A percentile compares a stretch with the other conserved stretches of the same genome.
These are phyloP conservation scores for Sistotremastrum niveocremeum DNA, from an alignment of 768 basidiomycete genomes.

Conservation along the genomic window DNA sequence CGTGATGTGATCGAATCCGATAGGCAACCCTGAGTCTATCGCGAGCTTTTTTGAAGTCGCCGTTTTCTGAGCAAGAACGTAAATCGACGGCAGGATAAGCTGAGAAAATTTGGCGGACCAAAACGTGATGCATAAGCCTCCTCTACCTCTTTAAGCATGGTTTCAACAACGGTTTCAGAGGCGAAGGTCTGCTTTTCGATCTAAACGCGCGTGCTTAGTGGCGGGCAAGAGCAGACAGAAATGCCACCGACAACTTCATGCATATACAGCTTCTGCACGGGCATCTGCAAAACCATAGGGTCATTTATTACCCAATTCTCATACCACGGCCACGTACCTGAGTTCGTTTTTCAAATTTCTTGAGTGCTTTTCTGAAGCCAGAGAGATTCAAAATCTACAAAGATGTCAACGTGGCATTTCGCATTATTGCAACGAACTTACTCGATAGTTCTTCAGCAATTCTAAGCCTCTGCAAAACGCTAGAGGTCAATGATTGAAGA, in stretches of 20 bases:
- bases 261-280: slow-evolving; percentile 67
- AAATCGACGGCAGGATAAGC: not conserved
- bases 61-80: slow-evolving; percentile 36
- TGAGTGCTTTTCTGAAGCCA: slow-evolving; percentile 77
- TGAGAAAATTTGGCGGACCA: slow-evolving; percentile 30
- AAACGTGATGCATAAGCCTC: slow-evolving; percentile 64
- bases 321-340: slow-evolving; percentile 26
- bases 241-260: slow-evolving; percentile 24
- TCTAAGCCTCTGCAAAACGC: slow-evolving; percentile 48
- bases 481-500: not conserved
- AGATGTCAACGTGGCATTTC: not conserved
- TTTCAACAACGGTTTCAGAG: slow-evolving; percentile 42
- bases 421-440: slow-evolving; percentile 19
- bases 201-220: slow-evolving; percentile 18
- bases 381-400: slow-evolving; percentile 70
- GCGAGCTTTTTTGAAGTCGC: slow-evolving; percentile 69
- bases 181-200: slow-evolving; percentile 58
- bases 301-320: not conserved
- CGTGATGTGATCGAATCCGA: slow-evolving; percentile 45
- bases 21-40: slow-evolving; percentile 44
- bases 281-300: slow-evolving; percentile 28
- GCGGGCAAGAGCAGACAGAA: too few species aligned
- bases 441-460: slow-evolving; percentile 79
- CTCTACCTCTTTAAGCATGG: slow-evolving; percentile 67
- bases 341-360: slow-evolving; percentile 76